phyloP scores from a whole-genome alignment of 2,329 filamentous ascomycete species.

The Fusarium drepaniforme region DNA sequence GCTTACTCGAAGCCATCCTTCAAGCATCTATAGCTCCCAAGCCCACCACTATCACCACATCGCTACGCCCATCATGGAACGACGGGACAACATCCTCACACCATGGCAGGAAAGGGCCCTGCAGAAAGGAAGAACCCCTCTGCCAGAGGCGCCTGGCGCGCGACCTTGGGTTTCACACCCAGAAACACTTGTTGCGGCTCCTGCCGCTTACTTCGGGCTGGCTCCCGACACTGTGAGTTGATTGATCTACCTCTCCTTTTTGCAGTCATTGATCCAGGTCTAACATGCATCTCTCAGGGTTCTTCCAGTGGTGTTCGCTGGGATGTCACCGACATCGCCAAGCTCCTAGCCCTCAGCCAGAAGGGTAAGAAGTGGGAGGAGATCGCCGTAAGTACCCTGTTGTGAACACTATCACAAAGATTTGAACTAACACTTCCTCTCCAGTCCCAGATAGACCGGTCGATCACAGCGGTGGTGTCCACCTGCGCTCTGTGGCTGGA shows the following conservation, averaged over 20 bases:
- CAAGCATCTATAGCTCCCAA: background rate
- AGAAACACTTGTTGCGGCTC: background rate
- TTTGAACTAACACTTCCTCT: background rate
- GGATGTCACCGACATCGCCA: background rate
- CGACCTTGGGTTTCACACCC: constrained; percentile 2
- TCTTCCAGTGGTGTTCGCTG: background rate
- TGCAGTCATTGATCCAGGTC: background rate
- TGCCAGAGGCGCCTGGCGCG: constrained; percentile 8
- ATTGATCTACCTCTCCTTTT: background rate
- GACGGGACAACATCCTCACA: background rate
- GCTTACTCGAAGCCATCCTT: background rate
- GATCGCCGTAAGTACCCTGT: background rate
- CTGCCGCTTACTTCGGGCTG: background rate
- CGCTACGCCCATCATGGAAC: background rate
- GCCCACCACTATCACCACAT: background rate
- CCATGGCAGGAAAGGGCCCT: constrained; percentile 17
- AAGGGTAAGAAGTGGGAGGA: background rate
- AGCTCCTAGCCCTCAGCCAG: background rate
- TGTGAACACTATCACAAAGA: background rate
- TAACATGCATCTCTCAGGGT: background rate
- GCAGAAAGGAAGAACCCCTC: background rate
- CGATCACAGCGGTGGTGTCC: background rate
- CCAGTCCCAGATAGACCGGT: background rate
- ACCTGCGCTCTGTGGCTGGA: background rate
- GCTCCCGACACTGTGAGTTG: background rate